Evolutionary conservation across 2,329 filamentous ascomycete genomes (phyloP).

Genomic region (Dothistroma pini): DNA sequence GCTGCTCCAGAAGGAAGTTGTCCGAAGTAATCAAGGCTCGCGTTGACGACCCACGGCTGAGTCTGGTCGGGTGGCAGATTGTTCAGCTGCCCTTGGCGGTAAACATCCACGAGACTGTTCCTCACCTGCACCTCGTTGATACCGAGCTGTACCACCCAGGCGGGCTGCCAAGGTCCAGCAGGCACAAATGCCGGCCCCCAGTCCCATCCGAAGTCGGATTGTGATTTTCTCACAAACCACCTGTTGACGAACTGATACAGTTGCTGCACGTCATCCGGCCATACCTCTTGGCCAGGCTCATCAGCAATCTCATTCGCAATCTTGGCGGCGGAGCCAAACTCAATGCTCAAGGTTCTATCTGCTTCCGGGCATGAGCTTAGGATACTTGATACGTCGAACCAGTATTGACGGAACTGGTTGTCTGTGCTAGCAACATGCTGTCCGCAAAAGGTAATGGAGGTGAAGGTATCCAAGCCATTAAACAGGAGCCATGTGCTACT

Average conservation of each 20-base stretch:
- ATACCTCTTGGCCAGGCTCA: constrained; percentile 46
- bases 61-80: constrained; percentile 56
- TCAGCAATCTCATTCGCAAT: constrained; percentile 53
- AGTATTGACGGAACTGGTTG: constrained; percentile 62
- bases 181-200: constrained; percentile 47
- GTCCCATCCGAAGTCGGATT: constrained; percentile 55
- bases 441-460: constrained; percentile 54
- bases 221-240: constrained; percentile 58
- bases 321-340: constrained; percentile 56
- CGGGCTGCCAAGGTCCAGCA: constrained; percentile 60
- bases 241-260: constrained; percentile 52
- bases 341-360: constrained; percentile 44
- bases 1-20: constrained; percentile 41
- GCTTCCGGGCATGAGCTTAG: constrained; percentile 41
- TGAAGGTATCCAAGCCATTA: constrained; percentile 60
- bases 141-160: constrained; percentile 53
- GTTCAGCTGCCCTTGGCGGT: constrained; percentile 56
- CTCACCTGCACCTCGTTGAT: constrained; percentile 45
- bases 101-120: constrained; percentile 57
- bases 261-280: constrained; percentile 49
- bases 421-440: constrained; percentile 54
- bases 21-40: constrained; percentile 57
- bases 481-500: constrained; percentile 55
- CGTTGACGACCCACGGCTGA: constrained; percentile 59
- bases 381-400: constrained; percentile 53